A percentile compares a stretch with the other conserved stretches of the same genome.
Evolutionary conservation across 257 asterid genomes (phyloP).

Genomic region (Nicotiana obtusifolia): DNA sequence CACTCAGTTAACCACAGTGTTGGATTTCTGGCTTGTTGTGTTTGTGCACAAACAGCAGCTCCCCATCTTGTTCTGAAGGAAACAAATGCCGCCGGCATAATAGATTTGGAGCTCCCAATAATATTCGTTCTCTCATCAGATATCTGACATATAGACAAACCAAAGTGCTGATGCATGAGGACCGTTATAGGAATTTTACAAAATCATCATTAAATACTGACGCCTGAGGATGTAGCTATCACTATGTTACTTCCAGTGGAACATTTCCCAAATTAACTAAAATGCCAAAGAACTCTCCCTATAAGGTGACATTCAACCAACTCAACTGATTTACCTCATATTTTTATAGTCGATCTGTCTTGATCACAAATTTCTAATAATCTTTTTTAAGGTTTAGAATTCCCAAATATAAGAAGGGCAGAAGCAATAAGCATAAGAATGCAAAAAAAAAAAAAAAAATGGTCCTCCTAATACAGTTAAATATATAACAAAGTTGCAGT

Average conservation of each 20-base stretch:
- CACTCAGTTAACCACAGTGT: conserved; percentile 88
- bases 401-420: not conserved
- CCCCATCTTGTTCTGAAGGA: conserved; percentile 91
- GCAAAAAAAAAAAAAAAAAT: not conserved
- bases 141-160: conserved; percentile 38
- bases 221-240: not conserved
- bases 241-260: not conserved
- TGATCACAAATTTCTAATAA: not conserved
- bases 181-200: conserved; percentile 1
- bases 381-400: not conserved
- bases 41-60: conserved; percentile 94
- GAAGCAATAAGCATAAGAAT: not conserved
- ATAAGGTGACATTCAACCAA: not conserved
- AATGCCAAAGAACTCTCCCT: not conserved
- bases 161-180: not conserved
- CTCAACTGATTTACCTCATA: not conserved
- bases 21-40: conserved; percentile 80
- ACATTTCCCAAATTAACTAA: not conserved
- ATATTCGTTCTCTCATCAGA: conserved; percentile 62
- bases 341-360: not conserved
- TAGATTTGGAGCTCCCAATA: conserved; percentile 43
- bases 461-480: not conserved
- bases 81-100: conserved; percentile 87
- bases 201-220: not conserved
- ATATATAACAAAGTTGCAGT: not conserved